Evolutionary conservation across 257 asterid genomes (phyloP), one percentile per base, ranked within the genome.

Genomic region (Ilex asprella): DNA sequence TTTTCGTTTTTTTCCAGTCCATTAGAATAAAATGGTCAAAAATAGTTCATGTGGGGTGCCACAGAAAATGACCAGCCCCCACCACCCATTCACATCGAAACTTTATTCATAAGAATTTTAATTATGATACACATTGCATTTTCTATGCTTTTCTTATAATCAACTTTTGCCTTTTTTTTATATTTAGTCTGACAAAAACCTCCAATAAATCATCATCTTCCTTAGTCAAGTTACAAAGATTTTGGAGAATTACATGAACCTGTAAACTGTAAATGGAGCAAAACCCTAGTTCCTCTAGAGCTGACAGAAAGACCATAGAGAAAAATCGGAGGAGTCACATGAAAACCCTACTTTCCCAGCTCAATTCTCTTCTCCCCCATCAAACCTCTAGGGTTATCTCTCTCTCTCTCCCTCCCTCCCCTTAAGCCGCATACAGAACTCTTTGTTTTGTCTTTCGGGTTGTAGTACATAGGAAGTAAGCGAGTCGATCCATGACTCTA

Each of bases 271-370:
- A 35, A 52, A 75, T 75, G 77, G 81, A 79, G 67, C 73, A 60
- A 67, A 71, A 71, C 72, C 81, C 80, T 71, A 70, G 77, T 71
- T 72, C 77, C 43, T 62, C 77, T 16, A 81, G 69, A 71, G 71
- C 68, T 31, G 92, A 86, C 73, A 81, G 89, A 73, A 89, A 86
- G 50, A 89, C 86, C 30, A 54, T 82, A 1, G 97, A 89, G 76
- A 85, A 68, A 67, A 83, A 85, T 47, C 58, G 96, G 59, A 84
- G 97, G 71, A 71, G 73, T 76, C 73, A 78, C 51, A 81, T 87
- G 96, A 85, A 87, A 68, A 55, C 68, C 66, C 92, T 90, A 47
- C 74, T 68, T 62, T 58, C 79, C 55, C 31, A 64, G 59, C 97
- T 90, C 78, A 67, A 2, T 14, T 78, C 84, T 56, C 86, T 90